phyloP scores from a whole-genome alignment of 371 early-diverging fungal genomes.

The Apophysomyces sp. region DNA sequence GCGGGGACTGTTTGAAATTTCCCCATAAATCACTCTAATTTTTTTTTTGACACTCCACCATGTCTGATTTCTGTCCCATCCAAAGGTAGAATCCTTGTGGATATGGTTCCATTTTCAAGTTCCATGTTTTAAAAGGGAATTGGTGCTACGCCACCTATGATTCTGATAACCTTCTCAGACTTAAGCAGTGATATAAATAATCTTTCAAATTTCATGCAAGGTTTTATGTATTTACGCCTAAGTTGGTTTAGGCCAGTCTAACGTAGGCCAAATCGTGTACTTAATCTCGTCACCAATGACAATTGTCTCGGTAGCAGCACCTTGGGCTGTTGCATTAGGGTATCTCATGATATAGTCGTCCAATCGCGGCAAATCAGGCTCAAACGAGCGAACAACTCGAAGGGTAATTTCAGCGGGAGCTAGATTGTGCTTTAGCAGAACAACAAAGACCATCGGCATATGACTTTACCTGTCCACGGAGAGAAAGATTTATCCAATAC shows the following conservation, averaged over 20 bases:
- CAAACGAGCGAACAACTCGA: conserved; percentile 43
- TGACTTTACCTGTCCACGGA: conserved; percentile 40
- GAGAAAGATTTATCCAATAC: conserved; percentile 27
- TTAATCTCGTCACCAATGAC: not conserved
- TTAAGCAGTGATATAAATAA: too few species aligned
- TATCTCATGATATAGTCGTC: conserved; percentile 46
- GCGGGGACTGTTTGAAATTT: too few species aligned
- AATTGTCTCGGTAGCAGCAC: not conserved
- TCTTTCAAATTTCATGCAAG: not conserved
- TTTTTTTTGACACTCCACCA: too few species aligned
- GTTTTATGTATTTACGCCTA: not conserved
- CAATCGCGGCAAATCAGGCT: conserved; percentile 43
- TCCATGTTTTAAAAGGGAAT: too few species aligned
- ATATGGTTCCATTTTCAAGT: too few species aligned
- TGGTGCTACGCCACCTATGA: too few species aligned
- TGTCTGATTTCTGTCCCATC: too few species aligned
- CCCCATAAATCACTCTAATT: too few species aligned
- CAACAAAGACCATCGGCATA: not conserved
- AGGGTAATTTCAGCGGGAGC: conserved; percentile 27
- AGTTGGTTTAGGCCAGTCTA: not conserved
- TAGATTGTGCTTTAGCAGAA: not conserved
- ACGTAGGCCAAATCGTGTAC: conserved; percentile 1
- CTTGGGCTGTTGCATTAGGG: conserved; percentile 16
- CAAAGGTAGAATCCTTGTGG: too few species aligned
- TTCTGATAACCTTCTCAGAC: too few species aligned